Evolutionary conservation across 345 rosid species (phyloP).

Genomic region (Dipteronia sinensis): DNA sequence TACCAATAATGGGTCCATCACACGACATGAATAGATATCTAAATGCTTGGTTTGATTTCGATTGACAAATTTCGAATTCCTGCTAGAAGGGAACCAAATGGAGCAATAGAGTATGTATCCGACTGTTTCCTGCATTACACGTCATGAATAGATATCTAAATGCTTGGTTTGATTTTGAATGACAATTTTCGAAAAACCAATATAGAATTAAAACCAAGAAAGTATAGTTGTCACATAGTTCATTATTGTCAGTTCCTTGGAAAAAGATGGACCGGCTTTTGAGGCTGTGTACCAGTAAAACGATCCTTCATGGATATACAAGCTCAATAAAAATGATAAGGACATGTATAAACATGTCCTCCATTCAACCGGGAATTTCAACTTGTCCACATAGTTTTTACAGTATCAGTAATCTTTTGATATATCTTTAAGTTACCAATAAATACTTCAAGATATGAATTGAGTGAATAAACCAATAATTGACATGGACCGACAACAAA

Average conservation of each 20-base stretch:
- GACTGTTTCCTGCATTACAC: no score
- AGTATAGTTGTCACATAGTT: no score
- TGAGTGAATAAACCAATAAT: slow-evolving; percentile 1
- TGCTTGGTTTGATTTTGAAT: background rate
- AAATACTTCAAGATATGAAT: background rate
- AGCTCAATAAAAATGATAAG: slow-evolving; percentile 64
- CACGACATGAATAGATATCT: no score
- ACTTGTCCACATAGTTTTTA: slow-evolving; percentile 84
- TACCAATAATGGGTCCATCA: slow-evolving; percentile 4
- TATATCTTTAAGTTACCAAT: slow-evolving; percentile 53
- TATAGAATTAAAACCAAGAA: no score
- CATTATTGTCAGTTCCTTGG: slow-evolving; percentile 52
- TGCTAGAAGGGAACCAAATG: no score
- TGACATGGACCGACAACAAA: background rate
- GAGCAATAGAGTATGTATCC: no score
- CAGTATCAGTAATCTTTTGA: slow-evolving; percentile 62
- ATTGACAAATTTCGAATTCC: background rate
- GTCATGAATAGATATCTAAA: no score
- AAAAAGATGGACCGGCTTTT: slow-evolving; percentile 67
- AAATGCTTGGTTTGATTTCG: background rate
- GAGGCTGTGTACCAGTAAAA: slow-evolving; percentile 88
- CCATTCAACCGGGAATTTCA: no score
- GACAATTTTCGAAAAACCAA: background rate
- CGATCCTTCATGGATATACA: slow-evolving; percentile 72
- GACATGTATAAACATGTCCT: no score